Base-by-base conservation (phyloP, 495 filamentous ascomycete species). In the Sporormia fimetaria region DNA sequence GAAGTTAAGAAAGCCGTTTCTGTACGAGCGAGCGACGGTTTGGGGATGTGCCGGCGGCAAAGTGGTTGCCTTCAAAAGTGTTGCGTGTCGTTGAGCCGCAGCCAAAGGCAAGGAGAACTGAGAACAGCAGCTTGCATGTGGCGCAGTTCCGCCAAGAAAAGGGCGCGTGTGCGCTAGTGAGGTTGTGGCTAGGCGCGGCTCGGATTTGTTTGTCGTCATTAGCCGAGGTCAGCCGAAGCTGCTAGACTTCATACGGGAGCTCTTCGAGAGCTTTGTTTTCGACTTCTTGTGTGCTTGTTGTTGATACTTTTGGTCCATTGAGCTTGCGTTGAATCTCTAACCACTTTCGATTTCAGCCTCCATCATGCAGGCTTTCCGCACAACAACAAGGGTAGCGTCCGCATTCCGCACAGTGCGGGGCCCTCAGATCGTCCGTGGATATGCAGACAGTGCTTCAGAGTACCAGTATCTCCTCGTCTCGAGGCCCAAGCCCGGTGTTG, bases 381-480 rank as follows among this genome's bases (percentile, higher is more conserved):
- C 40, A n/a, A 33, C 51, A 21, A 28, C 35, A 16, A 36, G 51
- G 25, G 51, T 42, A 14, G 41, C 51, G n/a, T 54, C 51, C 11
- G 40, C 38, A 30, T 49, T 49, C 35, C 27, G 26, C 0, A 10
- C 45, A 6, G 18, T 35, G n/a, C 37, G 39, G 21, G 37, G 37
- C 6, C 46, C 43, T 6, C 39, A 33, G 27, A 25, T 49, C 23
- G 26, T 38, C 17, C 36, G 45, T 23, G 23, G 21, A 6, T 49
- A 43, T 28, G 39, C 46, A 6, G 21, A 31, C 33, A 64, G 73
- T 23, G 57, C 47, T 40, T 44, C n/a, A n/a, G n/a, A 64, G 40
- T 96, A 94, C 64, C 80, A 94, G 56, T 75, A 81, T 59, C 76
- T 98, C 52, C 62, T 84, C 21, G 76, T 84, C 30, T 82, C 83